These are phyloP conservation scores for Pichiaceae sp. DNA, from an alignment of 1,139 yeast species.

Conservation along the genomic window DNA sequence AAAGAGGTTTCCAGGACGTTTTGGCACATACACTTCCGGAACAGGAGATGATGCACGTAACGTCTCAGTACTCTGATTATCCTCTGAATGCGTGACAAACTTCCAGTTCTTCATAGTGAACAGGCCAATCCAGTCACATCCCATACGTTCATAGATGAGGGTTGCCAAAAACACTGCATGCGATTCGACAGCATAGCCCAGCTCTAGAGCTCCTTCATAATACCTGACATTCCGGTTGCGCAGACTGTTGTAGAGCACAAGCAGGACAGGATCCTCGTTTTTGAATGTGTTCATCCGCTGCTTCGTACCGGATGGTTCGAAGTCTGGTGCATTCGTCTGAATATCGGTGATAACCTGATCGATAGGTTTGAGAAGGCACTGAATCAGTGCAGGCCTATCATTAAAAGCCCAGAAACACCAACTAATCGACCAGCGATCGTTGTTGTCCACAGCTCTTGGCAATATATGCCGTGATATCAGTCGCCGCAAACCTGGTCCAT, in stretches of 20 bases:
- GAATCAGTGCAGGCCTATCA: slow-evolving; percentile 47
- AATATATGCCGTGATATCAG: slow-evolving; percentile 47
- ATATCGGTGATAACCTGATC: slow-evolving; percentile 30
- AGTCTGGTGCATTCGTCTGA: slow-evolving; percentile 21
- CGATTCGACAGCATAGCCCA: slow-evolving; percentile 47
- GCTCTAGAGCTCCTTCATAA: slow-evolving; percentile 37
- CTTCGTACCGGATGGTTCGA: slow-evolving; percentile 16
- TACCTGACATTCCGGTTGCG: slow-evolving; percentile 42
- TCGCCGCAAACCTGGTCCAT: slow-evolving; percentile 40
- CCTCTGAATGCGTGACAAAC: slow-evolving; percentile 28
- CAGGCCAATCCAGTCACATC: slow-evolving; percentile 74
- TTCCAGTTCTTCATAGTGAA: slow-evolving; percentile 62
- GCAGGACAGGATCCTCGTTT: slow-evolving; percentile 72
- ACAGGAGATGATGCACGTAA: neutral
- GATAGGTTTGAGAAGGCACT: slow-evolving; percentile 56
- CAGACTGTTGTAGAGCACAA: slow-evolving; percentile 55
- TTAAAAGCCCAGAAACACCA: slow-evolving; percentile 71
- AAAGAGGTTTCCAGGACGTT: neutral
- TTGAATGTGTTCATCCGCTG: slow-evolving; percentile 30
- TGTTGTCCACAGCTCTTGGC: slow-evolving; percentile 49
- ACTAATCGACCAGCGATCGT: slow-evolving; percentile 77
- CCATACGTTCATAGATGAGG: slow-evolving; percentile 74
- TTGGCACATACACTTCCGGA: neutral
- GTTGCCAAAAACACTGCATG: slow-evolving; percentile 55
- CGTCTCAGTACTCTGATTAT: neutral